Base-by-base conservation (phyloP, 176 grass and related monocot genomes). In the Rhynchospora breviuscula region DNA sequence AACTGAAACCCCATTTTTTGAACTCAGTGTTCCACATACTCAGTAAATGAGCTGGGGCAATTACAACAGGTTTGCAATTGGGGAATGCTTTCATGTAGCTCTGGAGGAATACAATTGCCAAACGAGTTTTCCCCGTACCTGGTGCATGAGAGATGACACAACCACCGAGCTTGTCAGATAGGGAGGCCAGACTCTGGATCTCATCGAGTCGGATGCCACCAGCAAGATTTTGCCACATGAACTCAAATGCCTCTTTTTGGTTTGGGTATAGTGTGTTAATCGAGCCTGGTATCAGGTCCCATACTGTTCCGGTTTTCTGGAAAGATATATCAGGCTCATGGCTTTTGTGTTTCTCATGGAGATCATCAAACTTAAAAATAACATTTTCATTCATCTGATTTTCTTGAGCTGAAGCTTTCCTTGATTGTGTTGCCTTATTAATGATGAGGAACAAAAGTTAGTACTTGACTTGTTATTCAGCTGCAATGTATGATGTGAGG, bases 61-160 rank as follows among this genome's bases (percentile, higher is more conserved):
- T 85, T n/a, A 98, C 85, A 74, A 98, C 52, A 0, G 95, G 95
- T 17, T 88, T 51, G 62, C 89, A 93, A 35, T 60, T 46, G 0
- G 90, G 90, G 69, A 90, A 98, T 65, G 87, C 15, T 49, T 88
- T 90, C 17, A 98, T 84, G 76, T 98, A 94, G 21, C 90, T 91
- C 67, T 91, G 86, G 23, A 98, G 84, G 83, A 98, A 98, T 66
- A 90, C 81, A 66, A 94, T 94, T 26, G 92, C 86, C 66, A 94
- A 72, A 13, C 89, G 83, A 3, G 95, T 98, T 67, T 98, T 98
- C 53, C 95, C 95, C 13, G 95, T 93, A 19, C 95, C 95, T 9
- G 95, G 95, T 25, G 90, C 92, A 88, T 98, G 95, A 85, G 95
- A 98, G 82, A 98, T 88, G n/a, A 98, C 87, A 86, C 95, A 98